These are phyloP conservation scores for Triticum urartu DNA, from an alignment of 176 grass and related monocot species.

Conservation along the genomic window DNA sequence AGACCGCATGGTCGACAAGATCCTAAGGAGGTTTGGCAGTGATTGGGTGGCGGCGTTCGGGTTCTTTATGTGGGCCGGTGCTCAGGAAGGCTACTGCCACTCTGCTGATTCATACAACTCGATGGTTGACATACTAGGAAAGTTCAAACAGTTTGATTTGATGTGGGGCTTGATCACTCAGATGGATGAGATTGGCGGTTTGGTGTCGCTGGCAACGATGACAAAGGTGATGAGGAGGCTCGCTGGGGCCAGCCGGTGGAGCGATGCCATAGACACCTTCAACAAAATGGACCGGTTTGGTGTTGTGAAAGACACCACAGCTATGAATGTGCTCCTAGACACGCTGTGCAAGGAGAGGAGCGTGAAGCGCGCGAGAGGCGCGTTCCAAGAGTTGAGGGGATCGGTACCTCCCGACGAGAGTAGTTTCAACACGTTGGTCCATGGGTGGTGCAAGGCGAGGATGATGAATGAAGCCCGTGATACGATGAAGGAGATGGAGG, in stretches of 20 bases:
- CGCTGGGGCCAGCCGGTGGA: conserved; percentile 60
- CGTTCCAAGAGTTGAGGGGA: conserved; percentile 50
- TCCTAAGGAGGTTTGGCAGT: conserved; percentile 63
- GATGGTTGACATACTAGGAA: conserved; percentile 78
- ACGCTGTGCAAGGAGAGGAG: conserved; percentile 88
- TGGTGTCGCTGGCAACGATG: conserved; percentile 65
- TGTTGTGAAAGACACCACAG: conserved; percentile 61
- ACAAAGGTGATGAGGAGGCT: conserved; percentile 88
- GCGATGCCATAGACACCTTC: conserved; percentile 55
- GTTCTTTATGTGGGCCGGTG: conserved; percentile 77
- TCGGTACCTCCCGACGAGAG: conserved; percentile 50
- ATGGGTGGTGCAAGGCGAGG: conserved; percentile 83
- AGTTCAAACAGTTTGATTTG: conserved; percentile 68
- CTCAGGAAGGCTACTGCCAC: conserved; percentile 51
- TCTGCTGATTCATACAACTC: conserved; percentile 47
- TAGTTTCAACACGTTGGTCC: conserved; percentile 73
- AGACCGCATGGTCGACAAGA: conserved; percentile 48
- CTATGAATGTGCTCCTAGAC: conserved; percentile 76
- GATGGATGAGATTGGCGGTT: conserved; percentile 52
- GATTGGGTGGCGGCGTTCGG: conserved; percentile 70
- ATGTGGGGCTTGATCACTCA: conserved; percentile 71
- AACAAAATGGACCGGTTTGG: conserved; percentile 56
- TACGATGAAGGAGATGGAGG: conserved; percentile 63
- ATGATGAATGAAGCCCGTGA: conserved; percentile 58
- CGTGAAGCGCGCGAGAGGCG: conserved; percentile 64